These are phyloP conservation scores for Sideroxylon spinosum DNA, from an alignment of 179 eudicot species.

Conservation along the genomic window DNA sequence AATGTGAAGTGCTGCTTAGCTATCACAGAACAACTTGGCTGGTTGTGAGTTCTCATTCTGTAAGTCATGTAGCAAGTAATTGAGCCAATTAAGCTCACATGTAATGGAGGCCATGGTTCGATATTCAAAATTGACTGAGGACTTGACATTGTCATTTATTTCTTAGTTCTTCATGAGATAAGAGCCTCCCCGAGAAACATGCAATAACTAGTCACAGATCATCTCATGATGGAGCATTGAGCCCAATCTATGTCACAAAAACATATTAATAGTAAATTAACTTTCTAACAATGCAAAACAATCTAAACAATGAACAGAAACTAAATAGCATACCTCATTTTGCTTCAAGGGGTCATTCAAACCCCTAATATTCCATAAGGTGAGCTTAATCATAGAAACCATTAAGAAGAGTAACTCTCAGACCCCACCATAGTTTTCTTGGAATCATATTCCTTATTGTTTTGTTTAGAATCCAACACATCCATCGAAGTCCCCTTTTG, in stretches of 20 bases:
- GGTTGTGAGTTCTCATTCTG: neutral
- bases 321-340: no score
- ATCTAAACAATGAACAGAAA: no score
- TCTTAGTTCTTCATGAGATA: slow-evolving; percentile 6
- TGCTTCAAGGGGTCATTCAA: no score
- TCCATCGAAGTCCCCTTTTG: no score
- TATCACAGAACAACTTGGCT: neutral
- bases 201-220: neutral
- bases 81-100: slow-evolving; percentile 10
- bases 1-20: neutral
- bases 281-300: no score
- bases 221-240: neutral
- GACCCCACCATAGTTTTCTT: no score
- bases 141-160: neutral
- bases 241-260: slow-evolving; percentile 2
- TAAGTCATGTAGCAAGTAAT: neutral
- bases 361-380: no score
- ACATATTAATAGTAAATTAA: neutral
- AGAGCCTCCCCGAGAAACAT: neutral
- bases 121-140: neutral
- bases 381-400: no score
- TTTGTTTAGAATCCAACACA: no score
- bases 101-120: neutral
- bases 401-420: no score
- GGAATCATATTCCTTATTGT: no score